Conservation (phyloP, 352 stramenopile species). For the Phytophthora quininea region DNA sequence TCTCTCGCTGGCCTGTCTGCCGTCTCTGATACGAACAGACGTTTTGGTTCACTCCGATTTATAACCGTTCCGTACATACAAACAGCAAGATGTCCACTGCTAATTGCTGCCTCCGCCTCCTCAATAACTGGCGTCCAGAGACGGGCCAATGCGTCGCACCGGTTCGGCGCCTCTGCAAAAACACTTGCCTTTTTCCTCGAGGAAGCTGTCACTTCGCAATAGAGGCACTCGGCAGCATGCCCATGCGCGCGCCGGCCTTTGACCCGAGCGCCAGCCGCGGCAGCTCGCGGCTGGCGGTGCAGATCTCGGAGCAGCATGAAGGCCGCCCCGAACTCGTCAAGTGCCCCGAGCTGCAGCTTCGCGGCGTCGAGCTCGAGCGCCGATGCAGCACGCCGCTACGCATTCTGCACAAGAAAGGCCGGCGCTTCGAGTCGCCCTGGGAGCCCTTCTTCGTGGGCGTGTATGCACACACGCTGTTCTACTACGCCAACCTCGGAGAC, state of each 20-base stretch:
- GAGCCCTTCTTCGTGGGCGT: constrained; percentile 60
- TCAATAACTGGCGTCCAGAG: background rate
- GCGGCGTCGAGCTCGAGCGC: constrained; percentile 51
- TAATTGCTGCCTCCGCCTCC: too few relatives aligned
- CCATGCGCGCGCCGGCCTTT: constrained; percentile 27
- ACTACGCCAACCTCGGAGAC: constrained; percentile 59
- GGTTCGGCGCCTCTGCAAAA: constrained; percentile 6
- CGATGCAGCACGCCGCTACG: constrained; percentile 35
- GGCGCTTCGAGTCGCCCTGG: constrained; percentile 74
- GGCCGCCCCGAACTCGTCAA: constrained; percentile 30
- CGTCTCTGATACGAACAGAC: constrained; percentile 29
- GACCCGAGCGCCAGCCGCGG: constrained; percentile 20
- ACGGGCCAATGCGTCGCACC: background rate
- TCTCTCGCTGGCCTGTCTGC: constrained; percentile 24
- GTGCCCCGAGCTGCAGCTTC: constrained; percentile 59
- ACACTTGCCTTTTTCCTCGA: constrained; percentile 27
- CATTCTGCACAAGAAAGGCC: constrained; percentile 66
- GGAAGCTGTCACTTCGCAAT: constrained; percentile 1
- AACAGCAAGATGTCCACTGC: background rate
- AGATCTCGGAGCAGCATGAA: constrained; percentile 20
- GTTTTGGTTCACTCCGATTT: constrained; percentile 4
- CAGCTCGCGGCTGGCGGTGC: constrained; percentile 20
- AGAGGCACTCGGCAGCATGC: constrained; percentile 3
- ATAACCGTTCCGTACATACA: background rate
- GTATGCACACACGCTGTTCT: constrained; percentile 69